Evolutionary conservation across 2,329 filamentous ascomycete species (phyloP), one percentile per base, ranked within the genome.

Genomic region (Paecilomyces sp.): DNA sequence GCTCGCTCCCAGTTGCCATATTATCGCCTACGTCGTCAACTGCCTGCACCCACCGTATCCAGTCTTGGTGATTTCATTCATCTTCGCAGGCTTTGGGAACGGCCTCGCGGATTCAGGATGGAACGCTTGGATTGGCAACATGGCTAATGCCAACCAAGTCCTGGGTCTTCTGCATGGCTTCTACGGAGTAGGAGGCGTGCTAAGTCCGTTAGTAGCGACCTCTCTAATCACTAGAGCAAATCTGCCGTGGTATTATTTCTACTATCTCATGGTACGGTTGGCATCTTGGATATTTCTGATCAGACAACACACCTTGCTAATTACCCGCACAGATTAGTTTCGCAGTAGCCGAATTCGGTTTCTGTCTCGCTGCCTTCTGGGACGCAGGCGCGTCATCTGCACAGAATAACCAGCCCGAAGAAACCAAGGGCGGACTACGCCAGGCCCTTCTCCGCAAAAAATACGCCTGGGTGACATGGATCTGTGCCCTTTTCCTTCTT

Each of bases 151-250:
- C 12, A 91, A 92, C 69, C 85, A 90, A 68, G 78, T 92, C 0
- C 81, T 91, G 1, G 89, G 90, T 0, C 80, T 91, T 60, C 74
- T 92, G 28, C 89, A 92, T 70, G 88, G 84, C 0, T 83, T 84
- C 41, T 93, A 91, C 67, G 88, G 88, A 0, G 67, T 90, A 0
- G 90, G 90, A 30, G 22, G 51, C 9, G 51, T 53, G 5, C 77
- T 91, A 15, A 79, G 81, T 1, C 89, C 89, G 0, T 73, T 91
- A 2, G 81, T 91, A 60, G 88, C 88, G 1, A 91, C 89, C 0
- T 81, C 82, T 15, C 85, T 92, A 81, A 83, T 91, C 25, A 85
- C 86, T 0, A 85, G 85, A 65, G 25, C 51, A 1, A 8, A 53
- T 25, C 13, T 53, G 18, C 22, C 13, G 7, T 25, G 22, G 51